Base-by-base conservation (phyloP, 179 eudicot species). In the Silene vulgaris region DNA sequence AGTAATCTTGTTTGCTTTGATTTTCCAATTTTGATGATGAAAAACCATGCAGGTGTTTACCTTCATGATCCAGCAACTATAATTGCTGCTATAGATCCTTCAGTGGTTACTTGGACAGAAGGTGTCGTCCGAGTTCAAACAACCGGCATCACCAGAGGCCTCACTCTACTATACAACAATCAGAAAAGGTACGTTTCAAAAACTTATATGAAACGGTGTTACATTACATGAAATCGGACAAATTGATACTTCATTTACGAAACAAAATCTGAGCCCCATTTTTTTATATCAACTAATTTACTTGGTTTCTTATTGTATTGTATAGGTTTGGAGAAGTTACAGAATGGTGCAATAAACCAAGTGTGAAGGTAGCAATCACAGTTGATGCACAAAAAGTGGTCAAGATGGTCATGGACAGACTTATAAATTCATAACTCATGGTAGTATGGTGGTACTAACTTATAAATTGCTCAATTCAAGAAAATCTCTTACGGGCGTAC, bases 331-430 rank as follows among this genome's bases (percentile, higher is more conserved):
- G 13, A 16, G 97, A 90, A 84, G 87, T 69, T 43, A 90, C 93
- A 0, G 99, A 90, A 73, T 95, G 99, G 99, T 75, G 84, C 0
- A 84, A 89, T 81, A 92, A 89, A 72, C 99, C 97, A 50, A 80
- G 88, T 5, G 92, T 95, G 21, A 95, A 95, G 86, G 97, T 95
- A 70, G 99, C 99, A 28, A 93, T 95, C 59, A 90, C 99, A 14
- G 97, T 92, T 74, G 93, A 95, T 86, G 97, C 96, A 64, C 90
- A 88, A 14, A 64, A 83, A 76, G 89, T 90, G 45, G 86, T 85
- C 73, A 87, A 90, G 67, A 66, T 92, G 85, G 87, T 92, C 54
- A 90, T 90, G 92, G 97, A 95, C 45, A 87, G 97, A 79, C 97
- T 95, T 68, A 86, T 86, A 65, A 65, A 76, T 69, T 85, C 85